Base-by-base conservation (phyloP, 768 basidiomycete genomes). In the Suillus tomentosus region DNA sequence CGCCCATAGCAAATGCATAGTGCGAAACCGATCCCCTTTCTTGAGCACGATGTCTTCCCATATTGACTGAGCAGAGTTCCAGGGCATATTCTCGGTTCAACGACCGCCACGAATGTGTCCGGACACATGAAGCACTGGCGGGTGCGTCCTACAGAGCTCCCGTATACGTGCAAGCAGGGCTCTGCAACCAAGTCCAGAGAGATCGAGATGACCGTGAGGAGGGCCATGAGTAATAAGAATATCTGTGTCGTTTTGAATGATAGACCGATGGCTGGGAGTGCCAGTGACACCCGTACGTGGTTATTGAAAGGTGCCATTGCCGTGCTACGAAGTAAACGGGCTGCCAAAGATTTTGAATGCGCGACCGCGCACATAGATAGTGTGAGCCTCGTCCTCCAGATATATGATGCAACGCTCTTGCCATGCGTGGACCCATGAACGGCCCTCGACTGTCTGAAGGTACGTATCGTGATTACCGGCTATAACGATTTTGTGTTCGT, bases 171-270 rank as follows among this genome's bases (percentile, higher is more conserved):
- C 64, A 34, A 79, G 67, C 31, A 82, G 75, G 5, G 67, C 73
- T 2, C 62, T 48, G 59, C 81, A 81, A 2, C 80, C 81, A 13
- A 60, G 53, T 6, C 64, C 60, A 7, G 48, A 2, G 31, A 60
- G 51, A 53, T 79, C 79, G 17, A 76, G 69, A 66, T 81, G 79
- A 5, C 66, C 65, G 27, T 67, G 53, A 1, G 80, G 80, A 0
- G 82, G 81, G 0, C 82, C 80, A 50, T 82, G 81, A 0, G 81
- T 82, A 45, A 82, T 65, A 34, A 84, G 75, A 17, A 82, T 71
- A 65, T 83, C 81, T 7, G 72, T 75, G 8, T 65, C 36, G 3
- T 65, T 62, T 27, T 0, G 78, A 79, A 1, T 27, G 27, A 27
- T 4, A 4, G 27, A 27, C 3, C 27, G 3, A 27, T 4, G 27